Conservation (phyloP, 371 early-diverging fungal species). For the Phascolomyces articulosus region DNA sequence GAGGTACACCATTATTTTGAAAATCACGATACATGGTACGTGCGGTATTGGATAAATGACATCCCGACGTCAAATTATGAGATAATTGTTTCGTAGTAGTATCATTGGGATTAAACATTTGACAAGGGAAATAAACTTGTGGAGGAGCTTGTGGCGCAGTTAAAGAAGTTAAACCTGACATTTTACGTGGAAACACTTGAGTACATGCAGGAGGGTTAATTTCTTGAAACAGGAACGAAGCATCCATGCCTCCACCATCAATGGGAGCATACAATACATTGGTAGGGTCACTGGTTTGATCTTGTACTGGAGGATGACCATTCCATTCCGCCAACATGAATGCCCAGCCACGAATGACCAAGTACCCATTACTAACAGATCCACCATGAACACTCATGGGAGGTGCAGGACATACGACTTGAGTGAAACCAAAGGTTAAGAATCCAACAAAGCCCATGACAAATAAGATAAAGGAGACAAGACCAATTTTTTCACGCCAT, state of each 20-base stretch:
- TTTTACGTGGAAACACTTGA: slow-evolving; percentile 29
- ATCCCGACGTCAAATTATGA: slow-evolving; percentile 44
- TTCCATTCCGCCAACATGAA: slow-evolving; percentile 54
- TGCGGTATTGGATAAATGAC: slow-evolving; percentile 59
- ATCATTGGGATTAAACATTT: slow-evolving; percentile 51
- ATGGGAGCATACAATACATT: slow-evolving; percentile 63
- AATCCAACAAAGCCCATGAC: slow-evolving; percentile 60
- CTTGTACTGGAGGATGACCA: slow-evolving; percentile 48
- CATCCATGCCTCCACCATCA: slow-evolving; percentile 67
- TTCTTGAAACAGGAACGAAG: slow-evolving; percentile 55
- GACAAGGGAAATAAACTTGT: slow-evolving; percentile 75
- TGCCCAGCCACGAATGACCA: slow-evolving; percentile 58
- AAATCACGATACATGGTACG: slow-evolving; percentile 35
- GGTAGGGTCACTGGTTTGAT: slow-evolving; percentile 34
- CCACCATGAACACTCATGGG: slow-evolving; percentile 31
- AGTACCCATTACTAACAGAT: slow-evolving; percentile 40
- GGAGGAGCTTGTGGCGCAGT: slow-evolving; percentile 28
- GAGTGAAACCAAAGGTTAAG: slow-evolving; percentile 64
- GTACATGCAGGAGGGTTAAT: slow-evolving; percentile 58
- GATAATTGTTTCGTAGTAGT: slow-evolving; percentile 46
- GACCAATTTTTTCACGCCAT: slow-evolving; percentile 86
- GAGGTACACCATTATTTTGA: slow-evolving; percentile 35
- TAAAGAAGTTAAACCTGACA: slow-evolving; percentile 3
- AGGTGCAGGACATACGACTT: slow-evolving; percentile 53
- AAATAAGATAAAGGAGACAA: slow-evolving; percentile 65